These are phyloP conservation scores for Pseudevernia furfuracea DNA, from an alignment of 495 filamentous ascomycete genomes.

Conservation along the genomic window DNA sequence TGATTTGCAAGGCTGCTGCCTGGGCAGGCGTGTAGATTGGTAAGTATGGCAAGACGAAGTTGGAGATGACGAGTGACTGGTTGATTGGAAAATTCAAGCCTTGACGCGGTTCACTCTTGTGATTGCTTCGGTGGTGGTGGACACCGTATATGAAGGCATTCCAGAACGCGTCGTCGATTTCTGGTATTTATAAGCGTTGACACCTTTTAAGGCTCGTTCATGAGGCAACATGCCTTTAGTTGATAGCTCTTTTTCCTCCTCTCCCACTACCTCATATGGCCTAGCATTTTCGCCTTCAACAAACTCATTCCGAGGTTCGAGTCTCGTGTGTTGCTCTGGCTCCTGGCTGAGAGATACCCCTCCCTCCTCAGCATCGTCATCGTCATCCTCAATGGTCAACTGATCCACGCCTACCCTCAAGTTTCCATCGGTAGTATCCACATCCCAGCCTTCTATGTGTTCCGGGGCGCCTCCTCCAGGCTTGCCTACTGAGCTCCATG, in stretches of 20 bases:
- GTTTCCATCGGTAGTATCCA: slow-evolving; percentile 18
- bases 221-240: slow-evolving; percentile 42
- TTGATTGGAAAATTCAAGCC: slow-evolving; percentile 54
- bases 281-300: slow-evolving; percentile 30
- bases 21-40: slow-evolving; percentile 50
- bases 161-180: slow-evolving; percentile 61
- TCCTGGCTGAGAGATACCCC: slow-evolving; percentile 37
- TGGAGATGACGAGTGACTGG: slow-evolving; percentile 58
- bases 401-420: slow-evolving; percentile 21
- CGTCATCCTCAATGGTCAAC: slow-evolving; percentile 30
- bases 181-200: slow-evolving; percentile 31
- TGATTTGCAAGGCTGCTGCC: slow-evolving; percentile 56
- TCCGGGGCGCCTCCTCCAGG: slow-evolving; percentile 46
- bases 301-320: slow-evolving; percentile 23
- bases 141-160: slow-evolving; percentile 63
- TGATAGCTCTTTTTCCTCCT: slow-evolving; percentile 45
- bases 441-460: slow-evolving; percentile 42
- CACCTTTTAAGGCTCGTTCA: background rate
- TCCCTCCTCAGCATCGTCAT: slow-evolving; percentile 35
- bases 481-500: slow-evolving; percentile 50
- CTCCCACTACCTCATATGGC: slow-evolving; percentile 27
- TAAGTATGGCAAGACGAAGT: slow-evolving; percentile 59
- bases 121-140: slow-evolving; percentile 43
- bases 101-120: slow-evolving; percentile 45
- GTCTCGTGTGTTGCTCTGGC: slow-evolving; percentile 23